phyloP scores from a whole-genome alignment of 2,329 filamentous ascomycete genomes.

The Lasiodiplodia sp. region DNA sequence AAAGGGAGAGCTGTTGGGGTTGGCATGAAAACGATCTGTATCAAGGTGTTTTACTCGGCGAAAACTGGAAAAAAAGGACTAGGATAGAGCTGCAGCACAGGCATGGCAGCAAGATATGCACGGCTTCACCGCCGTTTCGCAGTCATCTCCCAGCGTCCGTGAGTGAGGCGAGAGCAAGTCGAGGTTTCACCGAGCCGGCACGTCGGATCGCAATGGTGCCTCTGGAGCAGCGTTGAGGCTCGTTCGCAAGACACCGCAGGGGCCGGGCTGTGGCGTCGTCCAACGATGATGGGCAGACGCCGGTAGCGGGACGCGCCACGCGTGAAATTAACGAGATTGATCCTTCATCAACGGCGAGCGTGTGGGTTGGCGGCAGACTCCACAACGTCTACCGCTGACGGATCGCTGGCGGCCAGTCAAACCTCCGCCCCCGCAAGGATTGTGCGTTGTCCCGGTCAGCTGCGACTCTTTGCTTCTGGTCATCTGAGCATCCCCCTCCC shows the following conservation, averaged over 20 bases:
- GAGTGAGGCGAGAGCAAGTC: not conserved
- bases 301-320: slow-evolving; percentile 7
- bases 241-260: slow-evolving; percentile 12
- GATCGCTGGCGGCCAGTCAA: slow-evolving; percentile 10
- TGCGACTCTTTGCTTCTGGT: slow-evolving; percentile 2
- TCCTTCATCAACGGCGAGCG: slow-evolving; percentile 19
- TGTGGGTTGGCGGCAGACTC: not conserved
- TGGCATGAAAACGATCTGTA: not conserved
- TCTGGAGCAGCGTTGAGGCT: not conserved
- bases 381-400: slow-evolving; percentile 2
- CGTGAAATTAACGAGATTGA: slow-evolving; percentile 11
- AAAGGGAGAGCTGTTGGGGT: not conserved
- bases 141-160: not conserved
- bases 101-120: slow-evolving; percentile 11
- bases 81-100: slow-evolving; percentile 7
- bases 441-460: slow-evolving; percentile 22
- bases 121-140: slow-evolving; percentile 24
- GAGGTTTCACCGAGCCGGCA: not conserved
- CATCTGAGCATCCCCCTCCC: slow-evolving; percentile 12
- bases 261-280: slow-evolving; percentile 9
- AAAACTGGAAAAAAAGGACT: slow-evolving; percentile 4
- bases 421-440: not conserved
- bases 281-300: not conserved
- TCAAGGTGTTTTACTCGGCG: slow-evolving; percentile 28
- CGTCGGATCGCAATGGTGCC: not conserved